phyloP scores from a whole-genome alignment of 2,329 filamentous ascomycete genomes.

The Tolypocladium sp. region DNA sequence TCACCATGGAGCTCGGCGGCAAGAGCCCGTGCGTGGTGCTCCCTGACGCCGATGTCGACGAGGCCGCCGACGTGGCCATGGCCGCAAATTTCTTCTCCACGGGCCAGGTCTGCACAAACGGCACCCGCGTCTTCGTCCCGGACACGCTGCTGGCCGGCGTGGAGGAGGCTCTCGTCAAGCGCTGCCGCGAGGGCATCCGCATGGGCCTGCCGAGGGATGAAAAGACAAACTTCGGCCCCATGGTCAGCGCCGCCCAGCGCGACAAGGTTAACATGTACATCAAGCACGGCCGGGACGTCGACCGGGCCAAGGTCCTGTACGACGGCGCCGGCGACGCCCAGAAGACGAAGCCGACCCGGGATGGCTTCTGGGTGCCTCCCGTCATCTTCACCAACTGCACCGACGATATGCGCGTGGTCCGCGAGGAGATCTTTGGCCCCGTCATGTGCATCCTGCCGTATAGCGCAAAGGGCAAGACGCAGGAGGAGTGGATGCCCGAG shows the following conservation, averaged over 20 bases:
- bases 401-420: slow-evolving; percentile 69
- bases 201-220: slow-evolving; percentile 64
- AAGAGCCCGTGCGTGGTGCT: slow-evolving; percentile 77
- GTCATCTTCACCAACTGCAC: slow-evolving; percentile 82
- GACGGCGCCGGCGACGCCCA: slow-evolving; percentile 56
- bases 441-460: slow-evolving; percentile 78
- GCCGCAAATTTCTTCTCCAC: slow-evolving; percentile 91
- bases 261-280: slow-evolving; percentile 77
- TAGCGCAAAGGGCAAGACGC: slow-evolving; percentile 29
- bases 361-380: slow-evolving; percentile 77
- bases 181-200: slow-evolving; percentile 57
- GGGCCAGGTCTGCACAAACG: slow-evolving; percentile 89
- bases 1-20: slow-evolving; percentile 86
- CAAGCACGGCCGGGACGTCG: slow-evolving; percentile 60
- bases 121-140: slow-evolving; percentile 79
- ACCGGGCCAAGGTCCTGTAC: slow-evolving; percentile 64
- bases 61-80: slow-evolving; percentile 83
- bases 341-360: slow-evolving; percentile 35
- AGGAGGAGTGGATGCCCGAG: slow-evolving; percentile 46
- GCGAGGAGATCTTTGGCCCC: slow-evolving; percentile 83
- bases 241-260: slow-evolving; percentile 65
- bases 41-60: slow-evolving; percentile 67
- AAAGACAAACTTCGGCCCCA: slow-evolving; percentile 72
- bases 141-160: slow-evolving; percentile 55
- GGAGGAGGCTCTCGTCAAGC: slow-evolving; percentile 51